phyloP scores from a whole-genome alignment of 140 eudicot species.

The Erigeron philadelphicus region DNA sequence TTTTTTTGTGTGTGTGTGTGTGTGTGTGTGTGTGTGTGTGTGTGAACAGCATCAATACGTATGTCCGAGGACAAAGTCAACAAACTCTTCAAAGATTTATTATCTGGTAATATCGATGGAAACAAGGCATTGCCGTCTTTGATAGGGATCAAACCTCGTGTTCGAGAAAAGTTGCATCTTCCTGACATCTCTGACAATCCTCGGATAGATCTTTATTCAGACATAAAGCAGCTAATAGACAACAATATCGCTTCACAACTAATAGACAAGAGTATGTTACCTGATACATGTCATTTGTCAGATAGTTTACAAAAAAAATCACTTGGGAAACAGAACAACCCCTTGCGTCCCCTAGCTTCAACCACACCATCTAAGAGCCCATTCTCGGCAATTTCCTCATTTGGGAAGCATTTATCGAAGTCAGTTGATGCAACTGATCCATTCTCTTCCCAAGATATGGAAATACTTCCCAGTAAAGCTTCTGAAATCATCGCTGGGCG shows the following conservation, averaged over 20 bases:
- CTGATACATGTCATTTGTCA: conserved; percentile 18
- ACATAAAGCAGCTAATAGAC: conserved; percentile 26
- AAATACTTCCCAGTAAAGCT: conserved; percentile 27
- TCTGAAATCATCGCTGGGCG: conserved; percentile 15
- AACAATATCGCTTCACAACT: too few relatives aligned
- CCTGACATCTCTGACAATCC: conserved; percentile 39
- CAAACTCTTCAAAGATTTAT: conserved; percentile 46
- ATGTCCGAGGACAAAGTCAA: conserved; percentile 33
- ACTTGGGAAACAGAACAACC: conserved; percentile 29
- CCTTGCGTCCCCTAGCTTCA: conserved; percentile 36
- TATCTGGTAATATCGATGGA: conserved; percentile 45
- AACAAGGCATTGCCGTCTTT: conserved; percentile 37
- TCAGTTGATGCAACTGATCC: conserved; percentile 46
- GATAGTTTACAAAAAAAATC: conserved; percentile 30
- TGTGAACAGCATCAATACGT: conserved; percentile 39
- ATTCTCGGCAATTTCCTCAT: conserved; percentile 45
- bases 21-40: too few relatives aligned
- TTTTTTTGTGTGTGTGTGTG: too few relatives aligned
- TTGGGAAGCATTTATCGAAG: conserved; percentile 45
- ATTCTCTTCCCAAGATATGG: conserved; percentile 39
- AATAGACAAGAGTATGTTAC: conserved; percentile 25
- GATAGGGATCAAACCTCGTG: conserved; percentile 60
- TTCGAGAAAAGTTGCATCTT: conserved; percentile 32
- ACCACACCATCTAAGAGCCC: conserved; percentile 64
- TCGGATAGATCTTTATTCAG: conserved; percentile 32